Conservation (phyloP, 2,329 filamentous ascomycete species). For the Aspergillus brasiliensis region DNA sequence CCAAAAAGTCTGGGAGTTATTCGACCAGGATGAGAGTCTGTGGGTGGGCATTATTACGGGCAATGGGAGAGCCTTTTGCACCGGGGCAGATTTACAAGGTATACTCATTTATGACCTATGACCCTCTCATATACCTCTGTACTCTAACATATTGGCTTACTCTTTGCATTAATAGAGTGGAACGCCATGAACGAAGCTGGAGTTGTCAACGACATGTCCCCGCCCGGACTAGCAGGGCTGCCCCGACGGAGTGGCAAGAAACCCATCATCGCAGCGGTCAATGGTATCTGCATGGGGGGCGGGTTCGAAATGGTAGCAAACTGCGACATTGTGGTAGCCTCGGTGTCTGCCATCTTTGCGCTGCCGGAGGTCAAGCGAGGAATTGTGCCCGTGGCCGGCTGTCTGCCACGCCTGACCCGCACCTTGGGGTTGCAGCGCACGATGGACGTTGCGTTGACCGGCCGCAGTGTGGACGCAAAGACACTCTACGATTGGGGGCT, state of each 20-base stretch:
- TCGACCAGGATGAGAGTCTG: conserved; percentile 62
- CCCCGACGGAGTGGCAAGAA: conserved; percentile 70
- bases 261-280: conserved; percentile 74
- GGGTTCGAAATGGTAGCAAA: conserved; percentile 77
- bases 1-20: conserved; percentile 58
- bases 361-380: conserved; percentile 73
- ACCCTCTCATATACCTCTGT: neutral
- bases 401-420: conserved; percentile 66
- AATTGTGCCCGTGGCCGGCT: conserved; percentile 71
- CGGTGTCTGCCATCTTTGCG: conserved; percentile 61
- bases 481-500: conserved; percentile 65
- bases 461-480: conserved; percentile 62
- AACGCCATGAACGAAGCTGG: conserved; percentile 46
- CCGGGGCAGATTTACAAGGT: conserved; percentile 67
- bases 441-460: conserved; percentile 70
- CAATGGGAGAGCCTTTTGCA: conserved; percentile 65
- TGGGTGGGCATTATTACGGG: conserved; percentile 67
- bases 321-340: conserved; percentile 64
- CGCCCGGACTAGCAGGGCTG: conserved; percentile 65
- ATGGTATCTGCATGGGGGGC: conserved; percentile 73
- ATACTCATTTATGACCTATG: neutral
- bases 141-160: neutral
- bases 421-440: conserved; percentile 70
- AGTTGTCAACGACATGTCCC: conserved; percentile 36
- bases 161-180: conserved; percentile 50